Conservation (phyloP, 345 rosid species). For the Rhodamnia rubescens region DNA sequence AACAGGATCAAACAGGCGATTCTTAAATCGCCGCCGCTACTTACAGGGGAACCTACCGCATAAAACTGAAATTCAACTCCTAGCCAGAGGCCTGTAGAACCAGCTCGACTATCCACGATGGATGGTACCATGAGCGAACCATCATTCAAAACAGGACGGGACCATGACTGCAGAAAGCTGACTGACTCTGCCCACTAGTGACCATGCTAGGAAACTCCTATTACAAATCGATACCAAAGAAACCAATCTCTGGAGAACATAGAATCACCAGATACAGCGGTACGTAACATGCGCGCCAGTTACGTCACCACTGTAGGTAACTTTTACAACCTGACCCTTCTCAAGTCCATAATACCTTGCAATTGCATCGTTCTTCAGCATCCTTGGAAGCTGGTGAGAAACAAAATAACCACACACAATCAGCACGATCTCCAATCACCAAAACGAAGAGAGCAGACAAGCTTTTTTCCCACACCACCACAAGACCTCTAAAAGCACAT, state of each 20-base stretch:
- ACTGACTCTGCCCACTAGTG: neutral
- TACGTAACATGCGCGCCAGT: slow-evolving; percentile 33
- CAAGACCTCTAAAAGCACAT: neutral
- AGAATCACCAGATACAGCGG: slow-evolving; percentile 34
- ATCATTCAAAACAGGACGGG: neutral
- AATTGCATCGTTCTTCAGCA: slow-evolving; percentile 39
- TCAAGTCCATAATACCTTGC: slow-evolving; percentile 55
- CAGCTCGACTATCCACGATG: neutral
- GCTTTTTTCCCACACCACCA: neutral
- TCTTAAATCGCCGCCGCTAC: neutral
- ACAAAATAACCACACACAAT: neutral
- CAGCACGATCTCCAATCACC: neutral
- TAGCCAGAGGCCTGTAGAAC: neutral
- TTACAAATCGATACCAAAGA: neutral
- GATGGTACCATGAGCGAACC: neutral
- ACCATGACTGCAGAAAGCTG: neutral
- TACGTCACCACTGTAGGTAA: slow-evolving; percentile 34
- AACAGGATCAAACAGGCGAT: neutral
- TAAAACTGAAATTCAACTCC: neutral
- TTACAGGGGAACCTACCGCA: neutral
- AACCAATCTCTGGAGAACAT: neutral
- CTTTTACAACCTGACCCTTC: slow-evolving; percentile 64
- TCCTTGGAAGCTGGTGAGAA: slow-evolving; percentile 47
- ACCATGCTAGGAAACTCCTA: neutral
- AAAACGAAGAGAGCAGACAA: neutral